Base-by-base conservation (phyloP, 2,329 filamentous ascomycete genomes). In the Cercospora zeae-maydis region DNA sequence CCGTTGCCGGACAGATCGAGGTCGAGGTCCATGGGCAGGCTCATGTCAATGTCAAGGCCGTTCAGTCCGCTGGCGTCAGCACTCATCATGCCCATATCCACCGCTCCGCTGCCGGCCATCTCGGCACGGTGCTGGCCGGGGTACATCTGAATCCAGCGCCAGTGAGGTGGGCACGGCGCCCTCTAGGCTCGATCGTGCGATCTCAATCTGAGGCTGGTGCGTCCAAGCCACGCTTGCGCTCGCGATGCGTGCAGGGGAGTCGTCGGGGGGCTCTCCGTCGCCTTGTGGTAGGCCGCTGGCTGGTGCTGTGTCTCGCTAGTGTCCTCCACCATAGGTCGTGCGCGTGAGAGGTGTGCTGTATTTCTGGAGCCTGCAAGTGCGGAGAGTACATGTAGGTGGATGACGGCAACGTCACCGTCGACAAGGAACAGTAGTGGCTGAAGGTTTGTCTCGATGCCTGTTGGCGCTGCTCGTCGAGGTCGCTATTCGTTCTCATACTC, bases 11-110 rank as follows among this genome's bases (percentile, higher is more conserved):
- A 62, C 37, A 68, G 62, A 51, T 68, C 69, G 63, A 73, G 72
- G 65, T 81, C 78, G 64, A 83, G 73, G 68, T 80, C 80, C 76
- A 80, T 78, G 61, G 76, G 74, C 69, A 82, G 73, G 69, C 78
- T 76, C 70, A 78, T 77, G 66, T 80, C 77, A 63, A 80, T 74
- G 70, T 82, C 78, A 58, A 80, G 70, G 59, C 74, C 75, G 63
- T 75, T 75, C 71, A 79, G 74, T 63, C 80, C 68, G 65, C 72
- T 70, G 54, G 72, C 66, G 63, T 74, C 66, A 42, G 39, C 47
- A 30, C 52, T 59, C 55, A 64, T 59, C 56, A 64, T 62, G 34
- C 57, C 67, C 66, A 68, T 66, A 57, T 66, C 60, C 30, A 63
- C 62, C 56, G 65, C 64, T 52, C 39, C 57, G 47, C 39, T 60